phyloP scores from a whole-genome alignment of 306 rosid genomes.

The Castanea mollissima region DNA sequence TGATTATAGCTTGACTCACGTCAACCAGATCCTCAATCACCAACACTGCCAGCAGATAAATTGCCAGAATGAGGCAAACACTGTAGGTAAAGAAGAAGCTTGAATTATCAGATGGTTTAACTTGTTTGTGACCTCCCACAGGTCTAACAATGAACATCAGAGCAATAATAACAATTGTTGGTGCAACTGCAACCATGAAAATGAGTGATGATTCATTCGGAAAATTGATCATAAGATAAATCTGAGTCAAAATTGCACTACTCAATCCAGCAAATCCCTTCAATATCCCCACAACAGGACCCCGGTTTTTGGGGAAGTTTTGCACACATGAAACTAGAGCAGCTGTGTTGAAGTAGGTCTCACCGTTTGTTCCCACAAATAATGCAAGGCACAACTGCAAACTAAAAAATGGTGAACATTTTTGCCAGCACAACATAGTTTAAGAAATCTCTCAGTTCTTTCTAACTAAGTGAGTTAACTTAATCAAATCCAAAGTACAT shows the following conservation, averaged over 20 bases:
- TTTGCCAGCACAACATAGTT: neutral
- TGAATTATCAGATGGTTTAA: slow-evolving; percentile 47
- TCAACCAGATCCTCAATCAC: slow-evolving; percentile 43
- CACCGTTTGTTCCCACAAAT: slow-evolving; percentile 72
- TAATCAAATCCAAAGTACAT: neutral
- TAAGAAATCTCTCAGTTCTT: neutral
- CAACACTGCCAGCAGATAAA: slow-evolving; percentile 61
- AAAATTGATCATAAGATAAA: slow-evolving; percentile 44
- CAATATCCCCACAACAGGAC: slow-evolving; percentile 68
- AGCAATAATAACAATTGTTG: slow-evolving; percentile 49
- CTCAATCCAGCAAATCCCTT: slow-evolving; percentile 76
- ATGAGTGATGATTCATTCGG: slow-evolving; percentile 53
- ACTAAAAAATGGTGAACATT: slow-evolving; percentile 19
- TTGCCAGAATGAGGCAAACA: slow-evolving; percentile 67
- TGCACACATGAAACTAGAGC: slow-evolving; percentile 64
- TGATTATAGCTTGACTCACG: slow-evolving; percentile 39
- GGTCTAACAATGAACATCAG: slow-evolving; percentile 70
- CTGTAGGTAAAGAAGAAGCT: slow-evolving; percentile 58
- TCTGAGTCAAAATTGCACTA: slow-evolving; percentile 66
- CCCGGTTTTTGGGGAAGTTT: slow-evolving; percentile 69
- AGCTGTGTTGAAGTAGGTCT: slow-evolving; percentile 79
- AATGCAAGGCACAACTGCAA: slow-evolving; percentile 66
- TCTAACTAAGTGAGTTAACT: neutral
- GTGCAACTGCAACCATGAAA: slow-evolving; percentile 67
- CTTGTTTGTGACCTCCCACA: slow-evolving; percentile 44